Base-by-base conservation (phyloP, 768 basidiomycete genomes). In the Grammothele lineata region DNA sequence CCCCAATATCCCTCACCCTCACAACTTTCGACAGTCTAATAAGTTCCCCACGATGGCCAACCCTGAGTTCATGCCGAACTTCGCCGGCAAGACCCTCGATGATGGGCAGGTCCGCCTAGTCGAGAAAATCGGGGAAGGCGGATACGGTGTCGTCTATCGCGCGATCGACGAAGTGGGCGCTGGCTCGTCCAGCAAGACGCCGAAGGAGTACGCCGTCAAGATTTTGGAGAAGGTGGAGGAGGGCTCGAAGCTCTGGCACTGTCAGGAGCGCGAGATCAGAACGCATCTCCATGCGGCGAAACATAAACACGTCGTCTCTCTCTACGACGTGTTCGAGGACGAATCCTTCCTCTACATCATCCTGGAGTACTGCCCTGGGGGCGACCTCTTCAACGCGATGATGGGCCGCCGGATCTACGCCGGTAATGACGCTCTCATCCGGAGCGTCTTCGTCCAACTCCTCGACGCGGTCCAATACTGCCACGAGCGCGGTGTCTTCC, bases 331-430 rank as follows among this genome's bases (percentile, higher is more conserved):
- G 51, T 70, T 90, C 60, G 74, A 76, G 51, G 83, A 87, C 52
- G 73, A 74, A 23, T 63, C 68, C 27, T 83, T 73, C 61, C 64
- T 89, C 58, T 92, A 84, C 67, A 75, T 93, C 54, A 75, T 86
- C 24, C 67, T 83, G 52, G 80, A 83, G 47, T 67, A 56, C 49
- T 61, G 63, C 55, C 39, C 47, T 10, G 62, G 60, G 30, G 77
- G 77, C 36, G 77, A 78, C 57, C 59, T 80, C 46, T 75, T 73
- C 57, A 70, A 43, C 60, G 65, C 68, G 15, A 70, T 75, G 66
- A 71, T 73, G 55, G 59, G 61, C 27, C 44, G 54, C 10, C 51
- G 50, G 40, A 39, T 60, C 52, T 76, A 70, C 50, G 45, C 64
- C 42, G 70, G 75, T 37, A 63, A 76, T 51, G 73, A 76, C 62